A percentile compares a stretch with the other conserved stretches of the same genome.
These are phyloP conservation scores for Lepidium sativum DNA, from an alignment of 345 rosid species.

Conservation along the genomic window DNA sequence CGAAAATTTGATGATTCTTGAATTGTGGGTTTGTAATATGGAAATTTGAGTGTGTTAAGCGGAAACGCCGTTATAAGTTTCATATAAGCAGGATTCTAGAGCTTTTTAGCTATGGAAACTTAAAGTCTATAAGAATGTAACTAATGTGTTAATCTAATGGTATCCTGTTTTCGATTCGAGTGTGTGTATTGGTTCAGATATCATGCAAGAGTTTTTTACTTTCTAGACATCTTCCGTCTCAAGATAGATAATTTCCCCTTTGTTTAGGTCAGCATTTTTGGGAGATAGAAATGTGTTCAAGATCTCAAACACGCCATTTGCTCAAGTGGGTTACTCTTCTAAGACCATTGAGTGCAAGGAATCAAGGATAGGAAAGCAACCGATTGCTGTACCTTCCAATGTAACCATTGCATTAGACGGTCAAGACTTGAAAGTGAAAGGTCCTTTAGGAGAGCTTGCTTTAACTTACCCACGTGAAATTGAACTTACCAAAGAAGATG, in stretches of 20 bases:
- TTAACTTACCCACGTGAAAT: slow-evolving; percentile 74
- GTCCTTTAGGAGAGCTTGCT: slow-evolving; percentile 84
- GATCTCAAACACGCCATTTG: slow-evolving; percentile 30
- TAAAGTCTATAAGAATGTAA: neutral
- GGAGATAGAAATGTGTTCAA: slow-evolving; percentile 49
- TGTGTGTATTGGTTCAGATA: neutral
- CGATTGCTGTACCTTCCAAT: slow-evolving; percentile 61
- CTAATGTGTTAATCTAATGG: neutral
- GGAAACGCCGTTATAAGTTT: neutral
- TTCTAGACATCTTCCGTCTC: no score
- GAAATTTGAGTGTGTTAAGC: neutral
- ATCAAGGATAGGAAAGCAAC: slow-evolving; percentile 91
- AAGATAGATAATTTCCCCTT: neutral
- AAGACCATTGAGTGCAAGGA: slow-evolving; percentile 72
- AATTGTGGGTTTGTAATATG: neutral
- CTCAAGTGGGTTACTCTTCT: slow-evolving; percentile 34
- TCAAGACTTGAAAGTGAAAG: slow-evolving; percentile 67
- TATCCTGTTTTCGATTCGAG: neutral
- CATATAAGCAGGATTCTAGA: neutral
- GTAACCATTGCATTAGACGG: slow-evolving; percentile 66
- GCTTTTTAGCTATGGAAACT: neutral
- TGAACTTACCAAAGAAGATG: slow-evolving; percentile 55
- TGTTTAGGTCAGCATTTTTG: slow-evolving; percentile 48
- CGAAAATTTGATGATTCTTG: neutral
- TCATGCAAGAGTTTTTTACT: neutral